Conservation (phyloP, 148 eudicot genomes). For the Camellia japonica region DNA sequence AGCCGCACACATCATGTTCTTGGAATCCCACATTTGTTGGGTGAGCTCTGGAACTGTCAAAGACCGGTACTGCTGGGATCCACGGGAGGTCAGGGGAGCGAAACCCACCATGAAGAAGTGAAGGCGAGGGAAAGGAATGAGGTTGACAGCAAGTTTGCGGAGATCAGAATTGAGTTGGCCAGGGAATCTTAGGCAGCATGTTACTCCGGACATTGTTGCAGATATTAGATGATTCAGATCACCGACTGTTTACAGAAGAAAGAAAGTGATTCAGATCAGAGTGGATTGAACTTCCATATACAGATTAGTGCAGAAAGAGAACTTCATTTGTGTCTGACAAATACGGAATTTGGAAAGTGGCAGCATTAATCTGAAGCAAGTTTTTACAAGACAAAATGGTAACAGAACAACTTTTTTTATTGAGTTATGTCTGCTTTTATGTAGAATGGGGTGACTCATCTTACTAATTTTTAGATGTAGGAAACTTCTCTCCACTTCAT, state of each 20-base stretch:
- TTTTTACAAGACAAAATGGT: no score
- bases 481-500: no score
- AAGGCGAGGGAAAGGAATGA: constrained; percentile 72
- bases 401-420: no score
- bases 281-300: neutral
- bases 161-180: constrained; percentile 78
- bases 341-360: neutral
- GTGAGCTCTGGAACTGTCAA: constrained; percentile 72
- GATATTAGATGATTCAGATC: constrained; percentile 72
- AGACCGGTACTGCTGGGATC: constrained; percentile 62
- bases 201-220: constrained; percentile 78
- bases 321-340: no score
- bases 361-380: neutral
- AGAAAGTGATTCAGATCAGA: neutral
- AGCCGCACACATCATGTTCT: constrained; percentile 95
- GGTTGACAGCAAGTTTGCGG: constrained; percentile 65
- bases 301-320: no score
- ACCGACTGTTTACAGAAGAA: constrained; percentile 39
- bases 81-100: constrained; percentile 71
- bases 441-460: no score
- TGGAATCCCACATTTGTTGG: constrained; percentile 86
- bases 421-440: no score
- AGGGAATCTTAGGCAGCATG: constrained; percentile 68
- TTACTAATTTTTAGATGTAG: no score
- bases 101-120: constrained; percentile 88